Base-by-base conservation (phyloP, 441 rosid genomes). In the Erodium moschatum region DNA sequence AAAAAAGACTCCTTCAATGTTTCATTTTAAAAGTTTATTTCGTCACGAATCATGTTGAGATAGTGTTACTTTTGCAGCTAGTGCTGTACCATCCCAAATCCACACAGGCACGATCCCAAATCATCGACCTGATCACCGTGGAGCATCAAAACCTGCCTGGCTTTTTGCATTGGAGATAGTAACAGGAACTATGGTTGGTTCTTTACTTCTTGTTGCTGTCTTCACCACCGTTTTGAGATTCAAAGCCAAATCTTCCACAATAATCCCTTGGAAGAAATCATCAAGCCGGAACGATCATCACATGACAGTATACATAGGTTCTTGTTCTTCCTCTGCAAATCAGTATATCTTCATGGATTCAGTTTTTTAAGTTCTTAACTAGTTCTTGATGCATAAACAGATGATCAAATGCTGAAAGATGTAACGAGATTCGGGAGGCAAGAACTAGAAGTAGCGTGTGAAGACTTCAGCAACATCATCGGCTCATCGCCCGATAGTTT, bases 181-280 rank as follows among this genome's bases (percentile, higher is more conserved):
- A 66, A 91, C 97, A 0, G 97, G 96, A 75, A 80, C 83, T 74
- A 84, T 87, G 94, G 91, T 86, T 67, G 96, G 91, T 50, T 82
- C 84, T 70, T 74, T 94, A 60, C 60, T 85, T 76, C 75, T 91
- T 11, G 65, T 91, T 48, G 96, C 85, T 69, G 63, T 86, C 69
- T 69, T 89, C 75, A 85, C 91, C 18, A 89, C 87, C 70, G 42
- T 88, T 52, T 87, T 75, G 69, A 88, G 86, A 77, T 94, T 89
- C 84, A 90, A 86, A 21, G 79, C 76, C 84, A 89, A 87, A 76
- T 69, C 97, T 9, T 87, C 97, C 67, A 78, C 89, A 72, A 91
- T 94, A 74, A 91, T 91, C 68, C 97, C 99, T 63, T 89, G 97
- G 99, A 94, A 91, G 83, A 94, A 94, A 85, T 91, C 96, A 9